Conservation (phyloP, 2,329 filamentous ascomycete species). For the Colletotrichum eleusines region DNA sequence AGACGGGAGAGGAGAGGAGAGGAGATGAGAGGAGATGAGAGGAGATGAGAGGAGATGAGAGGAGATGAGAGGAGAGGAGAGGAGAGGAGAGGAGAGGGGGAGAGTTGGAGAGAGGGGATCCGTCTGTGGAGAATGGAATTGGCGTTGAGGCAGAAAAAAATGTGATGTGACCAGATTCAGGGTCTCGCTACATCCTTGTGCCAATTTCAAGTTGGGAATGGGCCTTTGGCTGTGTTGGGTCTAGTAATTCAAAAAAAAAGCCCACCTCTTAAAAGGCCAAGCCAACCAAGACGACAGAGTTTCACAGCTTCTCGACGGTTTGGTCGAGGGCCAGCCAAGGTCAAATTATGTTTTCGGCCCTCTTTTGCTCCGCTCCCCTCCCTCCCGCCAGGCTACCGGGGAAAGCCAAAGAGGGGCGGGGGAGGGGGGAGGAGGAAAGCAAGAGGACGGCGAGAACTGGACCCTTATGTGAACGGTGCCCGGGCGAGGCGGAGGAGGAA, state of each 20-base stretch:
- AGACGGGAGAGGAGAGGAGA: too few species aligned
- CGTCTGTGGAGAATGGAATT: neutral
- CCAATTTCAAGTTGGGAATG: neutral
- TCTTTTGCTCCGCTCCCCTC: neutral
- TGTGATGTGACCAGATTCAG: neutral
- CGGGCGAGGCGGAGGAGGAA: constrained; percentile 2
- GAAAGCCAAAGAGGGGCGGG: neutral
- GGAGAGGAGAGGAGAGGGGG: too few species aligned
- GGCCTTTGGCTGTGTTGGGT: constrained; percentile 2
- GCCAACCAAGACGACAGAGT: constrained; percentile 19
- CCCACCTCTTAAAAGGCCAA: neutral
- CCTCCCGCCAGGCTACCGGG: neutral
- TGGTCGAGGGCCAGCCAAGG: neutral
- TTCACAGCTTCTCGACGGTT: neutral
- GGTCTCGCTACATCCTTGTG: neutral
- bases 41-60: too few species aligned
- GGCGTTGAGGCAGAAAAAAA: neutral
- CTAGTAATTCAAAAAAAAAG: neutral
- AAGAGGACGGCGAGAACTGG: constrained; percentile 10
- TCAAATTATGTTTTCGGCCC: neutral
- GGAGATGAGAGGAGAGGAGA: too few species aligned
- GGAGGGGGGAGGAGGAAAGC: neutral
- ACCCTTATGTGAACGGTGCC: neutral
- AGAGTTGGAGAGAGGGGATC: neutral
- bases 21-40: too few species aligned